Base-by-base conservation (phyloP, 2,329 filamentous ascomycete genomes). In the Chrysoporthe deuterocubensis region DNA sequence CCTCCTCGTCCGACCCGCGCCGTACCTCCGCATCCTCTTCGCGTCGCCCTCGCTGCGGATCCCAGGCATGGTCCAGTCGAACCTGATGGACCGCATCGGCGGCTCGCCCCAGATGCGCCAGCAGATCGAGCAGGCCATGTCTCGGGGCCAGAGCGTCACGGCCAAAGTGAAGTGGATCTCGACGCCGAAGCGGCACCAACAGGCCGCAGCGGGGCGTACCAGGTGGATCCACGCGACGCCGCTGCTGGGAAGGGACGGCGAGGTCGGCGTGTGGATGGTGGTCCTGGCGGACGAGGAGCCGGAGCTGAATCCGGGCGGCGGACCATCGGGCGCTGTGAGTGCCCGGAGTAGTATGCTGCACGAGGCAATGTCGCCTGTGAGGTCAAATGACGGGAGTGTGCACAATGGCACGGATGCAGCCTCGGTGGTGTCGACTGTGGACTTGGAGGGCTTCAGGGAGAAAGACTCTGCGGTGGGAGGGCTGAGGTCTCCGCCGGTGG, bases 141-240 rank as follows among this genome's bases (percentile, higher is more conserved):
- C 85, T 5, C 86, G 90, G 71, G 90, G 90, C 0, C 86, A 88
- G 48, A 89, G 90, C 59, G 88, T 94, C 4, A 94, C 91, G 0
- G 90, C 90, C 4, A 92, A 92, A 74, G 85, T 94, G 8, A 86
- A 87, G 63, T 94, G 91, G 92, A 79, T 92, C 1, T 83, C 82
- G 58, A 80, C 81, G 52, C 81, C 84, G 44, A 56, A 57, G 21
- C n/a, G 7, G 6, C 4, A 46, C 18, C 78, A 14, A 4, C 54
- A 37, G 26, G 34, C 52, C 26, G 26, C 26, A 37, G 56, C 56
- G 8, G 56, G 90, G 0, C 84, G 90, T 16, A 84, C 85, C 58
- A 84, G 90, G 56, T 94, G 91, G 91, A 90, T 94, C 44, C 91
- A 94, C 75, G 92, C 90, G 74, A 93, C 91, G n/a, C 91, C 92